Evolutionary conservation across 495 filamentous ascomycete species (phyloP).

Genomic region (Daldinia vernicosa): DNA sequence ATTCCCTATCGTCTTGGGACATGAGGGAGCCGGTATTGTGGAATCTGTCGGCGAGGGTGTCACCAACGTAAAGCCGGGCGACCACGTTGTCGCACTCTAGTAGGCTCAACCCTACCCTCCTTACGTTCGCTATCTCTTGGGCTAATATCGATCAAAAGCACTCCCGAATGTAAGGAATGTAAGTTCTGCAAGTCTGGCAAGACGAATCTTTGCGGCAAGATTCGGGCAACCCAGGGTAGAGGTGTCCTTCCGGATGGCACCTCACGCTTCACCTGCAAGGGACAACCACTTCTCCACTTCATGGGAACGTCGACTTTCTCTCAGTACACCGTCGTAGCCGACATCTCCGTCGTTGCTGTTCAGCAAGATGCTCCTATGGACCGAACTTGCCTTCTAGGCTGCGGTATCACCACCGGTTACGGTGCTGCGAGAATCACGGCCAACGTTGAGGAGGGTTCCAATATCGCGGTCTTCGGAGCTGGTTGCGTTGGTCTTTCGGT

Average conservation of each 20-base stretch:
- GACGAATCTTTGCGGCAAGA: slow-evolving; percentile 99
- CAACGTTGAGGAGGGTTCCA: slow-evolving; percentile 86
- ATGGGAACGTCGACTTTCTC: slow-evolving; percentile 99
- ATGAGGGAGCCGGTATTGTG: slow-evolving; percentile 96
- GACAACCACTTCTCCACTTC: slow-evolving; percentile 94
- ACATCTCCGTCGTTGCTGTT: slow-evolving; percentile 96
- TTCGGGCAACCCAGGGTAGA: slow-evolving; percentile 92
- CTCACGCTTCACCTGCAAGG: slow-evolving; percentile 91
- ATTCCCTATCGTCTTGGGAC: slow-evolving; percentile 94
- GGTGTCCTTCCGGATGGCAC: slow-evolving; percentile 99
- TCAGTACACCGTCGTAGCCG: slow-evolving; percentile 97
- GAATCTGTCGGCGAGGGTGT: slow-evolving; percentile 97
- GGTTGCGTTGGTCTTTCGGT: slow-evolving; percentile 96
- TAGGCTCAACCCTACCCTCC: slow-evolving; percentile 53
- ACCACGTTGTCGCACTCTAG: slow-evolving; percentile 97
- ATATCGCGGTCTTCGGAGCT: slow-evolving; percentile 93
- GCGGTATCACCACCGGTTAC: slow-evolving; percentile 98
- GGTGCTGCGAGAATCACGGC: slow-evolving; percentile 94
- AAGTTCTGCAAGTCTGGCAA: slow-evolving; percentile 99
- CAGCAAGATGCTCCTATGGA: slow-evolving; percentile 93
- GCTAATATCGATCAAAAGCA: slow-evolving; percentile 62
- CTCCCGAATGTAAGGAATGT: slow-evolving; percentile 95
- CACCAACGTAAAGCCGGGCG: slow-evolving; percentile 88
- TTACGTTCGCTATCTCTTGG: not conserved
- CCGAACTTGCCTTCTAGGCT: slow-evolving; percentile 92